Percentiles rank a stretch among this genome's conserved stretches.
phyloP scores from a whole-genome alignment of 352 stramenopile genomes.

The Globisporangium irregulare region DNA sequence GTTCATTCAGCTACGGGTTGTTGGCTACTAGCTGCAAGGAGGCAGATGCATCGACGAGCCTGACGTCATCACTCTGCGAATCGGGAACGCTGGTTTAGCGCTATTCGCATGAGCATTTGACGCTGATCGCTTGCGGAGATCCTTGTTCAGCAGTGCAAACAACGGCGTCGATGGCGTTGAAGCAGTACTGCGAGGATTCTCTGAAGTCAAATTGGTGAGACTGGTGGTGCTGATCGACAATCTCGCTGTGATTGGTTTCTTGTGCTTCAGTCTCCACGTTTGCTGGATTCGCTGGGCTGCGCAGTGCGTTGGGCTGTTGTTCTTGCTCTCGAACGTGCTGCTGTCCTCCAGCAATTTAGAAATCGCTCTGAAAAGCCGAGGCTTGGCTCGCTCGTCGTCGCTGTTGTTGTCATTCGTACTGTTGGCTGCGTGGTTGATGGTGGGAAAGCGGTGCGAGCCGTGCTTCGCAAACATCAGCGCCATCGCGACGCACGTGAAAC shows the following conservation, averaged over 20 bases:
- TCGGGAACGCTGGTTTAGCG: background rate
- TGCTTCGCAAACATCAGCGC: conserved; percentile 29
- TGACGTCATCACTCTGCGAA: conserved; percentile 4
- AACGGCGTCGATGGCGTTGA: conserved; percentile 7
- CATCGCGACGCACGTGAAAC: conserved; percentile 45
- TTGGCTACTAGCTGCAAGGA: conserved; percentile 6
- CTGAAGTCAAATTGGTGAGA: background rate
- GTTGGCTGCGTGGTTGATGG: conserved; percentile 1
- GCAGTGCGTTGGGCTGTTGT: background rate
- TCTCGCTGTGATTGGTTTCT: background rate
- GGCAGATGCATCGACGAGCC: conserved; percentile 6
- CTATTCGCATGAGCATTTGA: background rate
- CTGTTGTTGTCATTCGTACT: background rate
- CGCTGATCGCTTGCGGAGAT: conserved; percentile 3
- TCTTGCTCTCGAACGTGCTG: background rate
- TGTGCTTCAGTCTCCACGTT: conserved; percentile 22
- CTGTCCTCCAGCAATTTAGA: conserved; percentile 8
- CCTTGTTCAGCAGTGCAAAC: conserved; percentile 11
- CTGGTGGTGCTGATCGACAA: background rate
- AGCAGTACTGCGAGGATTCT: background rate
- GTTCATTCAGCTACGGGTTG: background rate
- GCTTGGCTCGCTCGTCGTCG: background rate
- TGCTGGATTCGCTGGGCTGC: conserved; percentile 31
- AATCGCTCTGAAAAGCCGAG: background rate
- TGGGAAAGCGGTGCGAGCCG: conserved; percentile 22